Percentiles rank a stretch among this genome's conserved stretches.
These are phyloP conservation scores for Phylloporus gajari DNA, from an alignment of 1,284 basidiomycete genomes.

Conservation along the genomic window DNA sequence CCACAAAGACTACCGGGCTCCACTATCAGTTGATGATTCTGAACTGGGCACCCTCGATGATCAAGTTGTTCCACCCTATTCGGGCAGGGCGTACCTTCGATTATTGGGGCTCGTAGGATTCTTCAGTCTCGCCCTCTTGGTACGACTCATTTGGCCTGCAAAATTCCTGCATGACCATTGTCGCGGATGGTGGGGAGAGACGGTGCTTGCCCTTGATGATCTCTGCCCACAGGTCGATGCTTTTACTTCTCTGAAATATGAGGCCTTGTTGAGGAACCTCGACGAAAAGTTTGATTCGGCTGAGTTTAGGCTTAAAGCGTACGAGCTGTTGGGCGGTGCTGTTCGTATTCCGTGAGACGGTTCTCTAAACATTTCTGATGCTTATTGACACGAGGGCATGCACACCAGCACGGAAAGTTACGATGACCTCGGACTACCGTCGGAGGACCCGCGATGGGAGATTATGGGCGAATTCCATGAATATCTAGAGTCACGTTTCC, in stretches of 20 bases:
- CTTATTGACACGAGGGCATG: not conserved
- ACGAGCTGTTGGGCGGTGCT: slow-evolving; percentile 54
- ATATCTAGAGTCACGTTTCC: slow-evolving; percentile 54
- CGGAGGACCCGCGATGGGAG: not conserved
- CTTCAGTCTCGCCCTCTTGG: slow-evolving; percentile 26
- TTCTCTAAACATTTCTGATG: not conserved
- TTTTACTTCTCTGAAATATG: slow-evolving; percentile 42
- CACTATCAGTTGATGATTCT: slow-evolving; percentile 15
- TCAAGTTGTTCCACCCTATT: not conserved
- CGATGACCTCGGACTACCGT: not conserved
- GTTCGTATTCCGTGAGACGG: slow-evolving; percentile 57
- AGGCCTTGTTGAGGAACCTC: slow-evolving; percentile 44
- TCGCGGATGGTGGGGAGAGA: not conserved
- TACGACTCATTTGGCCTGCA: slow-evolving; percentile 17
- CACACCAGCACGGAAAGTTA: not conserved
- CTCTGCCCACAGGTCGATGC: slow-evolving; percentile 48
- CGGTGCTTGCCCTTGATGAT: slow-evolving; percentile 11
- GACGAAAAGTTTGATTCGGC: slow-evolving; percentile 47
- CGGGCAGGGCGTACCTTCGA: not conserved
- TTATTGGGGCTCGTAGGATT: slow-evolving; percentile 14
- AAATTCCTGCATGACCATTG: not conserved
- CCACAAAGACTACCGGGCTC: not conserved
- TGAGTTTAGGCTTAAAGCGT: slow-evolving; percentile 52
- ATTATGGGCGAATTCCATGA: no score
- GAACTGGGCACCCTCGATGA: slow-evolving; percentile 17